A percentile compares a stretch with the other conserved stretches of the same genome.
phyloP scores from a whole-genome alignment of 257 asterid species.

The Knoxia roxburghii region DNA sequence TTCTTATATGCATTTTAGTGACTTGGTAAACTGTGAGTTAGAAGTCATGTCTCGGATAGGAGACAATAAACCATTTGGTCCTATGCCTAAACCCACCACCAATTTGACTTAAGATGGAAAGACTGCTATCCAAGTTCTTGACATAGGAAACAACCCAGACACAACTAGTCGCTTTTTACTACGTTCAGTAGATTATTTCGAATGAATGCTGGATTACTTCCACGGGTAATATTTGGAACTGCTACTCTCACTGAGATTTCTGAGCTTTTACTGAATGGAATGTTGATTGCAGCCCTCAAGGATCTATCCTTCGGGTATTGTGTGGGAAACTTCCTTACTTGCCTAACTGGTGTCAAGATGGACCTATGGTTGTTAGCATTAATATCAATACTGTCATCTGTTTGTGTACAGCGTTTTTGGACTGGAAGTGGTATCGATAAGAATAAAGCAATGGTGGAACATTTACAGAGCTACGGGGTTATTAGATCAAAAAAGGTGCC shows the following conservation, averaged over 20 bases:
- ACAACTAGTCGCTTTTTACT: neutral
- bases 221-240: too few relatives aligned
- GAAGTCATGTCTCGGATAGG: neutral
- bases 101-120: neutral
- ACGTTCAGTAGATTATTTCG: too few relatives aligned
- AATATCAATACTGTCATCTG: conserved; percentile 37
- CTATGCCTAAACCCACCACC: neutral
- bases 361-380: conserved; percentile 28
- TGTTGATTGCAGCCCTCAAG: too few relatives aligned
- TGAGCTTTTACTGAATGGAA: too few relatives aligned
- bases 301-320: neutral
- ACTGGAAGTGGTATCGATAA: conserved; percentile 38
- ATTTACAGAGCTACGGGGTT: conserved; percentile 48
- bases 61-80: too few relatives aligned
- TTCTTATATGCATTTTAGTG: neutral
- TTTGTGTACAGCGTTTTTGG: conserved; percentile 54
- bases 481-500: conserved; percentile 55
- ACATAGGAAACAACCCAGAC: neutral
- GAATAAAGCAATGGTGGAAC: conserved; percentile 59
- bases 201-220: too few relatives aligned
- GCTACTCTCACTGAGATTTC: neutral
- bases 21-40: neutral
- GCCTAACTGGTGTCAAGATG: conserved; percentile 34
- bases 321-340: neutral
- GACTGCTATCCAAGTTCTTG: neutral